Conservation (phyloP, 768 basidiomycete genomes). For the Leucocoprinus birnbaumii region DNA sequence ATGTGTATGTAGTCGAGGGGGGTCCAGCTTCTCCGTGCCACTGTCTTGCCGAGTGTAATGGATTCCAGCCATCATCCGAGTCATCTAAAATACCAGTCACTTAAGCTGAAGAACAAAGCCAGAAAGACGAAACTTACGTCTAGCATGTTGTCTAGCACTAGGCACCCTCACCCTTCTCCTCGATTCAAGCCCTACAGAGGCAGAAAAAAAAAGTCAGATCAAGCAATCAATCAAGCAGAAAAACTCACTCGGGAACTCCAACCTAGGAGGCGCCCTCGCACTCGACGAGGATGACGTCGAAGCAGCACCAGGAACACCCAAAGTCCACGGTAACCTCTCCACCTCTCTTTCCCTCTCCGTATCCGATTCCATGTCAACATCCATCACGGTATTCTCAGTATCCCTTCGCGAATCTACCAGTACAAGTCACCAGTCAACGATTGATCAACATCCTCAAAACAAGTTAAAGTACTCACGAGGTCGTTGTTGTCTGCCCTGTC, state of each 20-base stretch:
- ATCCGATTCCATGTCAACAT: constrained; percentile 12
- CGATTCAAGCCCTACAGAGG: background rate
- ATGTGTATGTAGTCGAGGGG: background rate
- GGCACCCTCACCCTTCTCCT: background rate
- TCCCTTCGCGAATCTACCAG: background rate
- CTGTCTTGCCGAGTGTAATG: background rate
- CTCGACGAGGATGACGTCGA: background rate
- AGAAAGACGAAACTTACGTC: background rate
- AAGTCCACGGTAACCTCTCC: constrained; percentile 11
- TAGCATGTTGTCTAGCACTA: background rate
- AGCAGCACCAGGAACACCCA: background rate
- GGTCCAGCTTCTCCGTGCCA: constrained; percentile 1
- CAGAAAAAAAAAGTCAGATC: background rate
- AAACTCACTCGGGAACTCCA: background rate
- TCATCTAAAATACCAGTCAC: background rate
- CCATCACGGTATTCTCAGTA: background rate
- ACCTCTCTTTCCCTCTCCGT: constrained; percentile 7
- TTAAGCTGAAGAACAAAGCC: background rate
- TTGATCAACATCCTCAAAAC: background rate
- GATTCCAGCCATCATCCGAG: constrained; percentile 2
- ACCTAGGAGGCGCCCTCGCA: background rate
- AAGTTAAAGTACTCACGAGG: background rate
- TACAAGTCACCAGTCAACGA: background rate
- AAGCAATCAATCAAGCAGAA: background rate
- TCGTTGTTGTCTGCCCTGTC: background rate